Percentiles rank a stretch among this genome's conserved stretches.
These are phyloP conservation scores for Emericellopsis cladophorae DNA, from an alignment of 2,329 filamentous ascomycete genomes.

Conservation along the genomic window DNA sequence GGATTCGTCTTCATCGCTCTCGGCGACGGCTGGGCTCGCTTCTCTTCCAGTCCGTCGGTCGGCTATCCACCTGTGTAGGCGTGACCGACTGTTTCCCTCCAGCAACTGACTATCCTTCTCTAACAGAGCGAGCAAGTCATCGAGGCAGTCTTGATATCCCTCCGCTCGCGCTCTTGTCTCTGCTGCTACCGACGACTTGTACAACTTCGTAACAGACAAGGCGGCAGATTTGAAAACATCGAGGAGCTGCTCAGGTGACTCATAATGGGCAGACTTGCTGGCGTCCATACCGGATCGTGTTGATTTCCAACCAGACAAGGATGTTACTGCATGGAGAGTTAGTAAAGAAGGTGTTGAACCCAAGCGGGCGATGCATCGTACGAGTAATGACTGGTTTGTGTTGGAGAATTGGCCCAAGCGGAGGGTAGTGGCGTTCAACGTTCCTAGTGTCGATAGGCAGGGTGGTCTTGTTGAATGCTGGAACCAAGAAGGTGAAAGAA, in stretches of 20 bases:
- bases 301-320: no score
- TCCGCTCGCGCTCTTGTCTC: slow-evolving; percentile 63
- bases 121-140: slow-evolving; percentile 76
- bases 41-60: slow-evolving; percentile 57
- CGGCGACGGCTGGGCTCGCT: slow-evolving; percentile 35
- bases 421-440: no score
- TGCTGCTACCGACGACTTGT: slow-evolving; percentile 76
- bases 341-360: no score
- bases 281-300: not conserved
- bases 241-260: slow-evolving; percentile 54
- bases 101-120: slow-evolving; percentile 72
- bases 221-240: slow-evolving; percentile 88
- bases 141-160: slow-evolving; percentile 88
- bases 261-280: slow-evolving; percentile 5
- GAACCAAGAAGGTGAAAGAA: no score
- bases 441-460: no score
- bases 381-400: no score
- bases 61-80: slow-evolving; percentile 50
- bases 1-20: slow-evolving; percentile 54
- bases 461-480: no score
- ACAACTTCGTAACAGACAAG: slow-evolving; percentile 88
- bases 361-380: no score
- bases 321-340: no score
- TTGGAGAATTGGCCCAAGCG: no score
- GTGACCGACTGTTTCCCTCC: slow-evolving; percentile 63